Conservation (phyloP, 306 rosid species). For the Leucaena leucocephala region DNA sequence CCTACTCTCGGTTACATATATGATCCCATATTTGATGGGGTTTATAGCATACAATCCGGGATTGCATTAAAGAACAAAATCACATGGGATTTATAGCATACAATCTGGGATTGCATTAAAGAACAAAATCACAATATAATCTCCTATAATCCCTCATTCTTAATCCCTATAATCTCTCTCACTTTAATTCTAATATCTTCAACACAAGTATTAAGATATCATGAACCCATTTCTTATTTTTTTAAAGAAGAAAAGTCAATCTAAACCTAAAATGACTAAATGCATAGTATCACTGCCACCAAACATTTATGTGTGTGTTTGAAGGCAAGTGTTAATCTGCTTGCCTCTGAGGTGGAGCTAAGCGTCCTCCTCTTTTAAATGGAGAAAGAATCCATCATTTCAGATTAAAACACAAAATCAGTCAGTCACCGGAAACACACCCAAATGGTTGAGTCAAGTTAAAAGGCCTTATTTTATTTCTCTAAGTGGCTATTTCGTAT, state of each 20-base stretch:
- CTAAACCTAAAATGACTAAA: background rate
- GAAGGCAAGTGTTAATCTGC: background rate
- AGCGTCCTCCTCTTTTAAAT: background rate
- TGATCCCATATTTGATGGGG: no score
- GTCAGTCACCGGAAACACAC: background rate
- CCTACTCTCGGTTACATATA: no score
- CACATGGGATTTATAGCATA: no score
- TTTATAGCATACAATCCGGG: no score
- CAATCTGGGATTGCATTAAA: no score
- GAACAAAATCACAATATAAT: no score
- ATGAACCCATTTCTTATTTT: slow-evolving; percentile 9
- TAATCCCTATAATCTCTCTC: no score
- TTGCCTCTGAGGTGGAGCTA: background rate
- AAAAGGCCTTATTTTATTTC: background rate
- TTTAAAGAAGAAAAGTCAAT: background rate
- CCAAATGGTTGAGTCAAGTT: background rate
- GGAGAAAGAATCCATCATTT: background rate
- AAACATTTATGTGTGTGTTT: background rate
- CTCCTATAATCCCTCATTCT: no score
- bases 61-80: no score
- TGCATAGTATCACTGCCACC: background rate
- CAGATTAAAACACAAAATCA: background rate
- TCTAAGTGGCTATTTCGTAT: background rate
- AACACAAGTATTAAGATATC: slow-evolving; percentile 21
- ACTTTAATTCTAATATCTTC: no score